These are phyloP conservation scores for Rhododendron ovatum DNA, from an alignment of 148 eudicot species.

Conservation along the genomic window DNA sequence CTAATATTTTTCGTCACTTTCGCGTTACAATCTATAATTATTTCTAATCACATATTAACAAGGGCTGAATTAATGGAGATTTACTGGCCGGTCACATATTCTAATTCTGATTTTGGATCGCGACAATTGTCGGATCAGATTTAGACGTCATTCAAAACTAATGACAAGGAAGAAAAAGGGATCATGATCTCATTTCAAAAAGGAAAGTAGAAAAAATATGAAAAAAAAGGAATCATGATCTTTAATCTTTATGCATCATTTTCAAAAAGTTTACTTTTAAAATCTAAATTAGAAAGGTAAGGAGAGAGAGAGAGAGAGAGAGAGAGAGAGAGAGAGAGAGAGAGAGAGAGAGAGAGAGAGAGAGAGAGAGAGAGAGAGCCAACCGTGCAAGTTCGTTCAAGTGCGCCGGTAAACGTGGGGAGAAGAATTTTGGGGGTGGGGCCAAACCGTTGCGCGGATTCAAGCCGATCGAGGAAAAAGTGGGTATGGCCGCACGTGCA, in stretches of 20 bases:
- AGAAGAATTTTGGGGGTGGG: constrained; percentile 10
- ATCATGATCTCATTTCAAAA: neutral
- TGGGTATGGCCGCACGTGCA: constrained; percentile 30
- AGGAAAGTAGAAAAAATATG: too few species aligned
- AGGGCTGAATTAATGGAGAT: neutral
- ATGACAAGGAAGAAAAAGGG: neutral
- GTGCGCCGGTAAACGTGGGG: constrained; percentile 7
- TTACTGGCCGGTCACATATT: neutral
- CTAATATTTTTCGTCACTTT: neutral
- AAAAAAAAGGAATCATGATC: neutral
- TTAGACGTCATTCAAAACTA: neutral
- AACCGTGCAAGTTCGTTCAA: constrained; percentile 22
- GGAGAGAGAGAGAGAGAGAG: neutral
- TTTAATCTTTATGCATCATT: neutral
- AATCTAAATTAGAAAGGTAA: neutral
- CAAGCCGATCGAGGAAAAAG: constrained; percentile 18
- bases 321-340: too few species aligned
- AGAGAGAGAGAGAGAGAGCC: too few species aligned
- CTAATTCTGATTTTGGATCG: neutral
- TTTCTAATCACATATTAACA: neutral
- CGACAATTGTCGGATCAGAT: neutral
- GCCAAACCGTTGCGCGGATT: constrained; percentile 11
- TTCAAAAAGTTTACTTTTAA: neutral
- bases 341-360: too few species aligned
- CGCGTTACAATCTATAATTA: neutral